Conservation (phyloP, 2,329 filamentous ascomycete species). For the Biscogniauxia marginata region DNA sequence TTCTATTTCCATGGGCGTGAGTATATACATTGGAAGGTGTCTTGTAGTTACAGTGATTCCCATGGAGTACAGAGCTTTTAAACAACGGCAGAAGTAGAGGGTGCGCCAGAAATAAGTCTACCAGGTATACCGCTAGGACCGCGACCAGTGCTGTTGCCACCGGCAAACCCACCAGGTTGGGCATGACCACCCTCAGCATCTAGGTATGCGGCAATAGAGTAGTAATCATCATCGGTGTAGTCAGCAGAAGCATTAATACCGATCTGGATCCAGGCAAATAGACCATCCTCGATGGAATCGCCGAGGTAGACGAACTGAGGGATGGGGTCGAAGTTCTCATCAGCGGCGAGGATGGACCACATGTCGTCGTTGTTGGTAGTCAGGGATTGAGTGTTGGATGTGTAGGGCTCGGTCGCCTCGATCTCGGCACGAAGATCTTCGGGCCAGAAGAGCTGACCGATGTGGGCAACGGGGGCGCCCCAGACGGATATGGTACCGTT, state of each 20-base stretch:
- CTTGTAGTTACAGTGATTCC: too few relatives aligned
- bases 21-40: too few relatives aligned
- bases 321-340: conserved; percentile 42
- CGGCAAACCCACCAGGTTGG: conserved; percentile 7
- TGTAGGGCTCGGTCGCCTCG: conserved; percentile 31
- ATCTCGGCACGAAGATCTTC: conserved; percentile 30
- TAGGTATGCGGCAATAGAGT: conserved; percentile 25
- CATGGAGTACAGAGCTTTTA: too few relatives aligned
- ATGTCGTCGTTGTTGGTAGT: conserved; percentile 34
- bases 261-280: conserved; percentile 49
- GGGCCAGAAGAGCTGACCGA: conserved; percentile 34
- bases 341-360: conserved; percentile 31
- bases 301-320: conserved; percentile 53
- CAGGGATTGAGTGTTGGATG: conserved; percentile 26
- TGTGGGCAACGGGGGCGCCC: conserved; percentile 30
- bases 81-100: too few relatives aligned
- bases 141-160: conserved; percentile 23
- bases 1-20: too few relatives aligned
- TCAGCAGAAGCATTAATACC: conserved; percentile 43
- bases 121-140: conserved; percentile 10
- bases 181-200: conserved; percentile 30
- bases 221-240: conserved; percentile 28
- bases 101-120: too few relatives aligned
- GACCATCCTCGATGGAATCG: conserved; percentile 43
- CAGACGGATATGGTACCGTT: conserved; percentile 33